Evolutionary conservation across 345 rosid species (phyloP).

Genomic region (Durio zibethinus): DNA sequence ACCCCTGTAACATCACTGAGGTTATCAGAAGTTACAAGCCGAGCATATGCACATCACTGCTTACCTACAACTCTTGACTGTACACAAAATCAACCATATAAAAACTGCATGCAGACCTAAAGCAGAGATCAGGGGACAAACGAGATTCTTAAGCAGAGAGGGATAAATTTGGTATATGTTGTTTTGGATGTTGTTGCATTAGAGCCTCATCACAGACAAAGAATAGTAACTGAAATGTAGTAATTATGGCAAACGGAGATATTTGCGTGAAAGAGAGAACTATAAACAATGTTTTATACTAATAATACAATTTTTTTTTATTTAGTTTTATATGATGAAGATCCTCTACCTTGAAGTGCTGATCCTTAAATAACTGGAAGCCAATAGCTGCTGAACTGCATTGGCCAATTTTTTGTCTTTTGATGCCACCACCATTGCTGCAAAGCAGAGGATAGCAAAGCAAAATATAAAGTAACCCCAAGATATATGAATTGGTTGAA

Average conservation of each 20-base stretch:
- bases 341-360: slow-evolving; percentile 73
- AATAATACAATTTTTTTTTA: background rate
- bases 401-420: slow-evolving; percentile 78
- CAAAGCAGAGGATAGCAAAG: background rate
- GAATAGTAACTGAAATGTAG: slow-evolving; percentile 4
- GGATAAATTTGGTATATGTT: background rate
- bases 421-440: slow-evolving; percentile 96
- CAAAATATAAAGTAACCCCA: background rate
- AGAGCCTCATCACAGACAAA: slow-evolving; percentile 11
- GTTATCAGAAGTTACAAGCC: slow-evolving; percentile 71
- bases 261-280: background rate
- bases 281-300: background rate
- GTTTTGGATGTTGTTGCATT: background rate
- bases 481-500: slow-evolving; percentile 12
- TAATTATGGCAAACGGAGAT: background rate
- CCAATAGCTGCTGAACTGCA: slow-evolving; percentile 79
- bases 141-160: background rate
- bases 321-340: slow-evolving; percentile 3
- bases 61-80: slow-evolving; percentile 3
- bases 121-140: background rate
- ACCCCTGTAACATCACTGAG: slow-evolving; percentile 98
- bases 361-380: slow-evolving; percentile 78
- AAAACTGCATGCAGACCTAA: slow-evolving; percentile 1
- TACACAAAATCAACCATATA: background rate
- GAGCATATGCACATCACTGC: slow-evolving; percentile 32